Conservation (phyloP, 306 rosid species). For the Pyrus communis region DNA sequence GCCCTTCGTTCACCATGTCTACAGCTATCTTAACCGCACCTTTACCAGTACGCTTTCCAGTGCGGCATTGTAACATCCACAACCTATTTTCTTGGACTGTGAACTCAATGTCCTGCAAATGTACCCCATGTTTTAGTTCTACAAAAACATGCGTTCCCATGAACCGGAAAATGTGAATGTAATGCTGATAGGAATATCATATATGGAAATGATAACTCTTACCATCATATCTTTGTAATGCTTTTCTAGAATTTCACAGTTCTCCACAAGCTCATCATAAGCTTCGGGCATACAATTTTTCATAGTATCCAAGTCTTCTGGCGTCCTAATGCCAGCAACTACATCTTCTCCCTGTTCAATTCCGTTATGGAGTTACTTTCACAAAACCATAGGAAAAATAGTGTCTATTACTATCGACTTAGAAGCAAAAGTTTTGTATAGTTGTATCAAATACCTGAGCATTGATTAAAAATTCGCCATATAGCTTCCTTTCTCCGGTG, state of each 20-base stretch:
- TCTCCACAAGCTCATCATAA: constrained; percentile 79
- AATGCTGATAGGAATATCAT: background rate
- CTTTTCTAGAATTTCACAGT: constrained; percentile 77
- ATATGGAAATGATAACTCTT: constrained; percentile 1
- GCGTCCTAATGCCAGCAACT: constrained; percentile 97
- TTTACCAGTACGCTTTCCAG: constrained; percentile 89
- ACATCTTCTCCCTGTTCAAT: constrained; percentile 89
- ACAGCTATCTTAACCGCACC: constrained; percentile 93
- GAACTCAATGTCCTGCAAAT: constrained; percentile 84
- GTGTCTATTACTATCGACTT: background rate
- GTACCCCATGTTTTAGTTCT: constrained; percentile 1
- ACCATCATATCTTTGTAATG: constrained; percentile 99
- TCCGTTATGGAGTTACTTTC: constrained; percentile 14
- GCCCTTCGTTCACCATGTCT: constrained; percentile 82
- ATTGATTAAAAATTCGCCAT: constrained; percentile 88
- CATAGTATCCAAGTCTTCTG: constrained; percentile 78
- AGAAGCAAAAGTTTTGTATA: constrained; percentile 4
- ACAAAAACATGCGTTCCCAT: background rate
- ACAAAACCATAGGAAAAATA: constrained; percentile 1
- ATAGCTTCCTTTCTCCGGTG: constrained; percentile 90
- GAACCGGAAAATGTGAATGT: background rate
- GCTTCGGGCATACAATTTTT: constrained; percentile 85
- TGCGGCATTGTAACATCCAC: constrained; percentile 97
- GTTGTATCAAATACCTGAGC: constrained; percentile 66
- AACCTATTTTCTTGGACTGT: constrained; percentile 94